phyloP scores from a whole-genome alignment of 352 stramenopile genomes.

The Pythium sukuiense region DNA sequence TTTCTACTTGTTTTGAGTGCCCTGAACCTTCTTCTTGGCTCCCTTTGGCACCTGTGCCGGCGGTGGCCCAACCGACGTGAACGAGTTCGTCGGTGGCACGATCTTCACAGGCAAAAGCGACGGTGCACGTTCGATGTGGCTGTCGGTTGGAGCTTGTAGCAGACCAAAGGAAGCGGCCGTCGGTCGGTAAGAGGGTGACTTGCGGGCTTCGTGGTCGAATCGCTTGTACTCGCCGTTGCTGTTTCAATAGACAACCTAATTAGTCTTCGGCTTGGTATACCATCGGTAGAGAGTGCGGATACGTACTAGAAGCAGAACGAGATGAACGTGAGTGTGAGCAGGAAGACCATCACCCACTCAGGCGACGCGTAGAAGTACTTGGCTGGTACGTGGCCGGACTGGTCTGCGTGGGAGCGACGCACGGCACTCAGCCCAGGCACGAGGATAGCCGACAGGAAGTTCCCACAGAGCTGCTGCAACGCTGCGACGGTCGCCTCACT shows the following conservation, averaged over 20 bases:
- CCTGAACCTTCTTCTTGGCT: background rate
- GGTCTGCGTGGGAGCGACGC: conserved; percentile 36
- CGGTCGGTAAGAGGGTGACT: conserved; percentile 15
- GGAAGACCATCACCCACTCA: conserved; percentile 51
- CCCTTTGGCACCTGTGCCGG: background rate
- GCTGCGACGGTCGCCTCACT: conserved; percentile 75
- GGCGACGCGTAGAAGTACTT: conserved; percentile 51
- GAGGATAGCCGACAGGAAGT: conserved; percentile 66
- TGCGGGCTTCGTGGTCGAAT: conserved; percentile 36
- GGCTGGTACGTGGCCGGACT: conserved; percentile 30
- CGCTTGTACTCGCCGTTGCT: conserved; percentile 64
- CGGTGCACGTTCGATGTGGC: conserved; percentile 7
- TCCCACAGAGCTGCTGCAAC: conserved; percentile 75
- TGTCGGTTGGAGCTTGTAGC: background rate
- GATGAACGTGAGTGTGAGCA: conserved; percentile 43
- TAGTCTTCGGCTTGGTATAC: background rate
- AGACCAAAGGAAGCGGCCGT: conserved; percentile 11
- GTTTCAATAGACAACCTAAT: background rate
- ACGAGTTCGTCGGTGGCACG: conserved; percentile 4
- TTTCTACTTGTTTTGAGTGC: background rate
- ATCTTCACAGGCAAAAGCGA: conserved; percentile 24
- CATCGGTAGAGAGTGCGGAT: background rate
- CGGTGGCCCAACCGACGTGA: background rate
- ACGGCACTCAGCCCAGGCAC: conserved; percentile 54
- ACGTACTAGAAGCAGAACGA: conserved; percentile 63